Evolutionary conservation across 345 rosid genomes (phyloP), one percentile per base, ranked within the genome.

Genomic region (Citrus sinensis): DNA sequence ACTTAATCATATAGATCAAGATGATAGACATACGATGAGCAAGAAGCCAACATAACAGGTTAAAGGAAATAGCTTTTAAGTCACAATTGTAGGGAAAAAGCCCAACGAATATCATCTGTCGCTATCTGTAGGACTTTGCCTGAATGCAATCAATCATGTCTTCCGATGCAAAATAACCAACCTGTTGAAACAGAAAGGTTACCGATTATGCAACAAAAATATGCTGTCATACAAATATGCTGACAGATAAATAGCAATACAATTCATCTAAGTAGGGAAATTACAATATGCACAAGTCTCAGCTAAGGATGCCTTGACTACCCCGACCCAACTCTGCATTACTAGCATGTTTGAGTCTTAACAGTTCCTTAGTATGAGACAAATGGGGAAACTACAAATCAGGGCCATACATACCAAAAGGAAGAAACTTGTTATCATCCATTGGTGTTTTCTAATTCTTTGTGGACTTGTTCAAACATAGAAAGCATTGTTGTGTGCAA

Each of bases 401-500:
- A 10, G 2, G 40, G 65, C 35, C 8, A 66, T 24, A 59, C 27
- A 51, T 71, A 77, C 79, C 83, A 68, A 34, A 79, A 75, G 65
- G 51, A 82, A 78, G 34, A 64, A 10, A 27, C 39, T 67, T 66
- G 73, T 81, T 78, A 62, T 83, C 71, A 60, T 77, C 80, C 67
- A 85, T 85, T 79, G 58, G 85, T 63, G 73, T 51, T 83, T 65
- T 76, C 78, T 76, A 80, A 72, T 81, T 85, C 82, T 71, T 80
- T 78, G 72, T 78, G 66, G 76, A 89, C 73, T 78, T 62, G 80
- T 71, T 88, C 86, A 80, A 78, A 89, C 51, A 90, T 79, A 70
- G 90, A 85, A 59, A 91, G 83, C 83, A 94, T 85, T 8, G 85
- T 74, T 34, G 95, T 82, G 13, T 90, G 95, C 70, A 74, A 70